phyloP scores from a whole-genome alignment of 371 early-diverging fungal genomes.

The Mucor irregularis region DNA sequence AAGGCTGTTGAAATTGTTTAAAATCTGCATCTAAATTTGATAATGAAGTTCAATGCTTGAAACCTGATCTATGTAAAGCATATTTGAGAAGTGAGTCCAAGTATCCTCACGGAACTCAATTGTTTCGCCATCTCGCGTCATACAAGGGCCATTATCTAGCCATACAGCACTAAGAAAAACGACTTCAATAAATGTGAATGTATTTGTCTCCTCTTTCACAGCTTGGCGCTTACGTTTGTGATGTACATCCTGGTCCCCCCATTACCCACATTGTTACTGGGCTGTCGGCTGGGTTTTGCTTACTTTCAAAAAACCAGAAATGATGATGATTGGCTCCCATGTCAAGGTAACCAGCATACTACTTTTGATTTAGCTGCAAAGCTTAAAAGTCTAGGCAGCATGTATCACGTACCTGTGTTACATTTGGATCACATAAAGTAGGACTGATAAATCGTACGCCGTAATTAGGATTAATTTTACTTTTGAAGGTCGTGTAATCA shows the following conservation, averaged over 20 bases:
- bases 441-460: slow-evolving; percentile 18
- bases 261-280: slow-evolving; percentile 75
- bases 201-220: neutral
- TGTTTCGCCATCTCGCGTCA: slow-evolving; percentile 56
- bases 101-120: slow-evolving; percentile 57
- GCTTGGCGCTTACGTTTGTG: slow-evolving; percentile 25
- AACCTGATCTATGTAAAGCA: slow-evolving; percentile 84
- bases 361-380: neutral
- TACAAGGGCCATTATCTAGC: slow-evolving; percentile 79
- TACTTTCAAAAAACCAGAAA: slow-evolving; percentile 90
- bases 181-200: neutral
- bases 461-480: neutral
- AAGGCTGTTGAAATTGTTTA: slow-evolving; percentile 66
- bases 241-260: slow-evolving; percentile 88
- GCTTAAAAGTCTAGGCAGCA: neutral
- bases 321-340: slow-evolving; percentile 59
- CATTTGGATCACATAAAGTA: slow-evolving; percentile 25
- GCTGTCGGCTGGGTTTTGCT: slow-evolving; percentile 56
- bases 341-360: slow-evolving; percentile 66
- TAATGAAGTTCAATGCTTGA: neutral
- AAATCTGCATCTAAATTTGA: too few species aligned
- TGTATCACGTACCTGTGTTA: slow-evolving; percentile 26
- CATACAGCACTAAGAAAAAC: slow-evolving; percentile 67
- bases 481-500: neutral
- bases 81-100: slow-evolving; percentile 80